phyloP scores from a whole-genome alignment of 306 rosid genomes.

The Begonia loranthoides region DNA sequence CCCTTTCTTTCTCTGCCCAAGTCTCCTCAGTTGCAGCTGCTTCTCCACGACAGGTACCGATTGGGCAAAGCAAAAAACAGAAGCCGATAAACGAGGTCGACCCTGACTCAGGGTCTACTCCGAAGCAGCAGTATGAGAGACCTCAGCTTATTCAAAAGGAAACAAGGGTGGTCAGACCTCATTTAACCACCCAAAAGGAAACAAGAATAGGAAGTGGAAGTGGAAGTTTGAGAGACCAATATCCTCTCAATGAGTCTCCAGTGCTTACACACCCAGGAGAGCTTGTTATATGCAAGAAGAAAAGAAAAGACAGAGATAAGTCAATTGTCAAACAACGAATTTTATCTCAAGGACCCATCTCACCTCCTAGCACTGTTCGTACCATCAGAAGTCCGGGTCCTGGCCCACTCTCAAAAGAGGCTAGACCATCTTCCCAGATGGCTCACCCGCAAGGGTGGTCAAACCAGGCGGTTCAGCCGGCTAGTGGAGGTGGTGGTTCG shows the following conservation, averaged over 20 bases:
- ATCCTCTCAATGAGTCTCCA: constrained; percentile 50
- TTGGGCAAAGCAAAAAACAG: constrained; percentile 51
- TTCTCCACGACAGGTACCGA: constrained; percentile 39
- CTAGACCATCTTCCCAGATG: constrained; percentile 39
- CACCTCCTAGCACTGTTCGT: constrained; percentile 52
- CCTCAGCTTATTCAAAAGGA: constrained; percentile 29
- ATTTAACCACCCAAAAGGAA: constrained; percentile 36
- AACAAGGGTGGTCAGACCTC: constrained; percentile 43
- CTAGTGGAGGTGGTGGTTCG: constrained; percentile 47
- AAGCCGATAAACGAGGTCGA: constrained; percentile 41
- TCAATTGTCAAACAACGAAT: constrained; percentile 40
- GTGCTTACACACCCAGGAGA: constrained; percentile 78
- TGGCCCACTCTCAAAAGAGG: constrained; percentile 38
- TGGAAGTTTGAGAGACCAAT: constrained; percentile 48
- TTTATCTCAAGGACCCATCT: constrained; percentile 54
- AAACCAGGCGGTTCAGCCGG: constrained; percentile 37
- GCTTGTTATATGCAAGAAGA: constrained; percentile 91
- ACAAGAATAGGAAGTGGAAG: constrained; percentile 46
- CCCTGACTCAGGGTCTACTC: constrained; percentile 33
- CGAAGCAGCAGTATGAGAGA: constrained; percentile 15
- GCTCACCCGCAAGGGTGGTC: constrained; percentile 48
- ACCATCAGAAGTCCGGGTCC: constrained; percentile 48
- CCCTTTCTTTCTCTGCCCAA: constrained; percentile 46
- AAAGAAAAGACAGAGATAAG: constrained; percentile 80
- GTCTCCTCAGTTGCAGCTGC: constrained; percentile 20